Conservation (phyloP, 176 grass and related monocot genomes). For the Cenchrus fungigraminus region DNA sequence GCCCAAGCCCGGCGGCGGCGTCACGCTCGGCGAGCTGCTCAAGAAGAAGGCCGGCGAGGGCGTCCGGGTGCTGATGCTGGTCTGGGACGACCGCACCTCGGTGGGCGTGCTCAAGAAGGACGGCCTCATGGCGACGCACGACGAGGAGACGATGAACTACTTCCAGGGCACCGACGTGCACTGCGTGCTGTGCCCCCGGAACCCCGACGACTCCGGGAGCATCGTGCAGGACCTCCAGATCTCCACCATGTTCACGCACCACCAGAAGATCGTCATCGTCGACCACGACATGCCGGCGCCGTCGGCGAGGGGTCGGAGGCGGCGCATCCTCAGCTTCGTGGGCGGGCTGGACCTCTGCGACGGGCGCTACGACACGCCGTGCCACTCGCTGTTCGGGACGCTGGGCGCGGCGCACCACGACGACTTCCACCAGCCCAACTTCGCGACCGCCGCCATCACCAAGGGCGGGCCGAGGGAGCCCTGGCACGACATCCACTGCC, state of each 20-base stretch:
- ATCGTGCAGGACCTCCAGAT: slow-evolving; percentile 72
- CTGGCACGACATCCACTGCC: slow-evolving; percentile 76
- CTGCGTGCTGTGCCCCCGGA: slow-evolving; percentile 59
- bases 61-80: slow-evolving; percentile 60
- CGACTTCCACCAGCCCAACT: slow-evolving; percentile 83
- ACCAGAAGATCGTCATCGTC: slow-evolving; percentile 67
- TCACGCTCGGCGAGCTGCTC: slow-evolving; percentile 57
- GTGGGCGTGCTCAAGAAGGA: slow-evolving; percentile 56
- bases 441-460: slow-evolving; percentile 40
- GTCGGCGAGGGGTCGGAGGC: no score
- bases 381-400: slow-evolving; percentile 60
- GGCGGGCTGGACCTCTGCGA: slow-evolving; percentile 72
- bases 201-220: slow-evolving; percentile 65
- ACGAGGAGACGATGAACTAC: slow-evolving; percentile 62
- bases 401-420: slow-evolving; percentile 47
- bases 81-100: slow-evolving; percentile 66
- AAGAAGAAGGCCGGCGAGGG: slow-evolving; percentile 69
- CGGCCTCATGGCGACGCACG: slow-evolving; percentile 67
- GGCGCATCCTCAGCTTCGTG: slow-evolving; percentile 60
- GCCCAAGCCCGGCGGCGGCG: slow-evolving; percentile 40
- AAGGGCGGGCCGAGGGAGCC: slow-evolving; percentile 72
- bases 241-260: slow-evolving; percentile 73
- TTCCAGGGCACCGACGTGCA: slow-evolving; percentile 58
- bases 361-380: slow-evolving; percentile 64
- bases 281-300: slow-evolving; percentile 57